Base-by-base conservation (phyloP, 306 rosid genomes). In the Acmispon strigosus region DNA sequence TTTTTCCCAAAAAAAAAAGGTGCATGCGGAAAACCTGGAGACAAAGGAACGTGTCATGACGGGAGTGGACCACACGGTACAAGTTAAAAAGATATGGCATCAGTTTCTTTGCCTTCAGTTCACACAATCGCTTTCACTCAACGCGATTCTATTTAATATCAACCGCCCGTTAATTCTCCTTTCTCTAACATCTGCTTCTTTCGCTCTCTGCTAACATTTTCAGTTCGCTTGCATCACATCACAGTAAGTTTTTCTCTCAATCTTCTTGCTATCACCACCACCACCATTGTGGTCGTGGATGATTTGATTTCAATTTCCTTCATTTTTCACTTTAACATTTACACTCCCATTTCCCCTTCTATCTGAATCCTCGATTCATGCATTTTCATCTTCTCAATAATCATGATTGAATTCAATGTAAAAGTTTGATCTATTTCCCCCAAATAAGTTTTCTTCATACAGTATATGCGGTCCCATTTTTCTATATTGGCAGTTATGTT, bases 51-150 rank as follows among this genome's bases (percentile, higher is more conserved):
- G 80, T 67, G 80, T 66, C 62, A 58, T 20, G 4, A 47, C 5
- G 0, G 14, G 53, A 76, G 34, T 66, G 80, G 80, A 48, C 74
- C 67, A 67, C 69, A 62, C 36, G 74, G 59, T n/a, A 66, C 15
- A 47, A 20, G 53, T 22, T n/a, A 53, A 62, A 14, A 39, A 39
- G 10, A n/a, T 5, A 10, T 52, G 11, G 15, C 50, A 53, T 18
- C 37, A 42, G 12, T 61, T 18, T 58, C 1, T 32, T 29, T 10
- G 12, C 54, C 9, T 55, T 56, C 15, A 12, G 3, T 15, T 32
- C 37, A 32, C 37, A 32, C 18, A 54, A 14, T 24, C 56, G 43
- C 77, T 61, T 72, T 63, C 78, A 13, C 24, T 27, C 36, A 1
- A 63, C 56, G 65, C 77, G 54, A 10, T 49, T 72, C 36, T 45